phyloP scores from a whole-genome alignment of 305 asterid genomes.

The Solanum hybrid region DNA sequence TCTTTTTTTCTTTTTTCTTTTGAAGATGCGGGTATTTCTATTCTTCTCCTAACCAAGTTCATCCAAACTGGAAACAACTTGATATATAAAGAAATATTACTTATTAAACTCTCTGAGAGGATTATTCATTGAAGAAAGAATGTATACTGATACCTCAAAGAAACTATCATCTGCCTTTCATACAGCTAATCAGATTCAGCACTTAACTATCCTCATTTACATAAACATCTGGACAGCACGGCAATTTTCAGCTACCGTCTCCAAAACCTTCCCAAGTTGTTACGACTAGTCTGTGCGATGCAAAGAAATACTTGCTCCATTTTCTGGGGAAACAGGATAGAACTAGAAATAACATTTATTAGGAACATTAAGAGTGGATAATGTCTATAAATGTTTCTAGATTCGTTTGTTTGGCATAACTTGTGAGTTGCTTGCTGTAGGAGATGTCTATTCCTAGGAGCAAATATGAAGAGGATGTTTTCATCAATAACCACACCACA shows the following conservation, averaged over 20 bases:
- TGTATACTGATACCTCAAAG: background rate
- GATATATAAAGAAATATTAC: background rate
- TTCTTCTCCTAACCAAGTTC: background rate
- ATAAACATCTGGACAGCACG: background rate
- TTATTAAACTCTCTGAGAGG: background rate
- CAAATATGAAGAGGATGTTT: conserved; percentile 92
- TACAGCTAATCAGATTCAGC: background rate
- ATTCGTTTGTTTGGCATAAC: background rate
- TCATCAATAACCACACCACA: conserved; percentile 64
- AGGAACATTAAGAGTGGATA: background rate
- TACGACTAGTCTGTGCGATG: background rate
- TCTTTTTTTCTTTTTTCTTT: background rate
- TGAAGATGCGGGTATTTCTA: background rate
- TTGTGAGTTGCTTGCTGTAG: conserved; percentile 25
- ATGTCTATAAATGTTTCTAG: background rate
- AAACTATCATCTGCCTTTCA: background rate
- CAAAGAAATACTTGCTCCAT: background rate
- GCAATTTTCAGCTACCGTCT: background rate
- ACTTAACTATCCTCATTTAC: background rate
- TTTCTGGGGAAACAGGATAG: background rate
- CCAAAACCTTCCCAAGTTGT: background rate
- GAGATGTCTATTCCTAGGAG: conserved; percentile 78
- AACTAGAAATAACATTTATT: background rate
- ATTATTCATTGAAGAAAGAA: background rate
- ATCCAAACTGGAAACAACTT: background rate